A percentile compares a stretch with the other conserved stretches of the same genome.
phyloP scores from a whole-genome alignment of 805 yeast species.

The Starmerella davenportii region DNA sequence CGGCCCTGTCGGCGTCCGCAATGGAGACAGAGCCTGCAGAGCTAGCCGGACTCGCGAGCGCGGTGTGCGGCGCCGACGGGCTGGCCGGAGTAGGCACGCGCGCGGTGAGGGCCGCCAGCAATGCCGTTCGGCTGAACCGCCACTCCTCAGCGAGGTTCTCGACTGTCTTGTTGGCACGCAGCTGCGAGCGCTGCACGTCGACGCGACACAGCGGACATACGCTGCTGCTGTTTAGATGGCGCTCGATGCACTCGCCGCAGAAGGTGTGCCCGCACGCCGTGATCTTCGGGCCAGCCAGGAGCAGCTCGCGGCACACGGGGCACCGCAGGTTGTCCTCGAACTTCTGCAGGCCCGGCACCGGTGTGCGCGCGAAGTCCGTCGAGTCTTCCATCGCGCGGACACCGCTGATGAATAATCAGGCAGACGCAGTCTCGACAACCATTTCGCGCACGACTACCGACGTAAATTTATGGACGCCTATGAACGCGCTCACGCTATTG shows the following conservation, averaged over 20 bases:
- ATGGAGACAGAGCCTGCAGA: no score
- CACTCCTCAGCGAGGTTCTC: conserved; percentile 52
- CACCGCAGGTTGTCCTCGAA: conserved; percentile 63
- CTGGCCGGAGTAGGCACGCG: neutral
- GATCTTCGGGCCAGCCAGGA: conserved; percentile 52
- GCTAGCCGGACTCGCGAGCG: conserved; percentile 5
- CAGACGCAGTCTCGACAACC: no score
- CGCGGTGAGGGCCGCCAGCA: neutral
- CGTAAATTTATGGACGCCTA: no score
- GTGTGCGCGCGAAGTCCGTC: conserved; percentile 45
- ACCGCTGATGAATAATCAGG: no score
- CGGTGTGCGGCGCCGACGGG: conserved; percentile 10
- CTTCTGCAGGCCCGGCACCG: conserved; percentile 30
- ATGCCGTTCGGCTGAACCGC: conserved; percentile 4
- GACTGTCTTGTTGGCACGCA: conserved; percentile 48
- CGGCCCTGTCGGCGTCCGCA: no score
- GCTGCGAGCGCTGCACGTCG: conserved; percentile 49
- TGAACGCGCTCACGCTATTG: no score
- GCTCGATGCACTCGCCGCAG: conserved; percentile 72
- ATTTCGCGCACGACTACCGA: no score
- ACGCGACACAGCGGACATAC: conserved; percentile 65
- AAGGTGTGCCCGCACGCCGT: conserved; percentile 80
- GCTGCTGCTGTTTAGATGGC: conserved; percentile 39
- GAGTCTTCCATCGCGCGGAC: conserved; percentile 50
- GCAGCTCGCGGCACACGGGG: conserved; percentile 71